Evolutionary conservation across 2,329 filamentous ascomycete genomes (phyloP).

Genomic region (Fusarium tupiense): DNA sequence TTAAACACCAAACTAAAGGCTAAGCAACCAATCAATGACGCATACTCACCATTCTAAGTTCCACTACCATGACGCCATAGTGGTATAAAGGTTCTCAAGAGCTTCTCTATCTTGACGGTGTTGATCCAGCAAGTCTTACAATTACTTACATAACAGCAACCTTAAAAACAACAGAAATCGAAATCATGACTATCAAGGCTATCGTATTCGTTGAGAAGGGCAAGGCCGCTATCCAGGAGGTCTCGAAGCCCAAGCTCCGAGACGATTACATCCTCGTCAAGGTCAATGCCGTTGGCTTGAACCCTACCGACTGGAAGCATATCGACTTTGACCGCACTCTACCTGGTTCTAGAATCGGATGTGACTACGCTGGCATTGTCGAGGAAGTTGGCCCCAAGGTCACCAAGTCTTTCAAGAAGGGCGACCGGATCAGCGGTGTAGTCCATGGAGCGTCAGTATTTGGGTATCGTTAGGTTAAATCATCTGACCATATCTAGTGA

Average conservation of each 20-base stretch:
- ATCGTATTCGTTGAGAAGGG: constrained; percentile 11
- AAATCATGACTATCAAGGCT: constrained; percentile 10
- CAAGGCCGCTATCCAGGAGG: constrained; percentile 3
- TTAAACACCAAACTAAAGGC: background rate
- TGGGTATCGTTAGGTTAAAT: background rate
- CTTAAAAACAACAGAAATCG: background rate
- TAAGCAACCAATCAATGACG: background rate
- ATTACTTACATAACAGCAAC: background rate
- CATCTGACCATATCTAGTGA: background rate
- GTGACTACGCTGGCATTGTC: constrained; percentile 60
- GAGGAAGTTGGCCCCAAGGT: constrained; percentile 56
- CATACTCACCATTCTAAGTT: background rate
- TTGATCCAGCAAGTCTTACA: background rate
- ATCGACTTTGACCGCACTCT: constrained; percentile 29
- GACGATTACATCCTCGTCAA: constrained; percentile 46
- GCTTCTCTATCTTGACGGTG: background rate
- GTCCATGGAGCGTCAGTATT: constrained; percentile 17
- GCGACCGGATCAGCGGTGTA: constrained; percentile 54
- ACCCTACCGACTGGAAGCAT: constrained; percentile 49
- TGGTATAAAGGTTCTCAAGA: background rate
- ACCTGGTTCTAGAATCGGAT: constrained; percentile 46
- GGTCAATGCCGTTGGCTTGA: constrained; percentile 47
- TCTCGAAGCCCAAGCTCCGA: constrained; percentile 5
- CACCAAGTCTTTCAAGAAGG: constrained; percentile 51
- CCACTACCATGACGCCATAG: background rate